A percentile compares a stretch with the other conserved stretches of the same genome.
Conservation (phyloP, 768 basidiomycete species). For the Kwoniella mangroviensis region DNA sequence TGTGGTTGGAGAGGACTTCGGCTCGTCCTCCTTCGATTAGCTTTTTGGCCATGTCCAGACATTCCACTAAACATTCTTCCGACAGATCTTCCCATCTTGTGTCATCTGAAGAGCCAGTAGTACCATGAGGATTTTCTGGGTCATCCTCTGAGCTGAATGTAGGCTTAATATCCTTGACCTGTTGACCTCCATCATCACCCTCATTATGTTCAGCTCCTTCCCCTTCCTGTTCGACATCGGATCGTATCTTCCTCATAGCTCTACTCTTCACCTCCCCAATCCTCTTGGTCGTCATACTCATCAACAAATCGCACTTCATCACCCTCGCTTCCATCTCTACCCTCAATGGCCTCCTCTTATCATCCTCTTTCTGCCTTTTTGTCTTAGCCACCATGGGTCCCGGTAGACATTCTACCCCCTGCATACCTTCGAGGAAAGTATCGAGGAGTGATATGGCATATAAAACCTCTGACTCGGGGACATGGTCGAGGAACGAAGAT, state of each 20-base stretch:
- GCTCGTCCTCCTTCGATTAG: conserved; percentile 16
- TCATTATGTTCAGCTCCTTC: neutral
- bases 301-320: conserved; percentile 33
- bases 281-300: conserved; percentile 35
- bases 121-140: neutral
- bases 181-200: neutral
- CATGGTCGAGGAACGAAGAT: neutral
- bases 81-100: conserved; percentile 38
- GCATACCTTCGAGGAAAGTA: neutral
- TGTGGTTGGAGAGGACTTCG: conserved; percentile 5
- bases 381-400: conserved; percentile 14
- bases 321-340: conserved; percentile 35
- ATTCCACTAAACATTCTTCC: conserved; percentile 24
- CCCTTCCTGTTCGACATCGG: neutral
- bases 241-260: conserved; percentile 3
- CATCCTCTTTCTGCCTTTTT: conserved; percentile 21
- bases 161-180: conserved; percentile 20
- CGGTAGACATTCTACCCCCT: neutral
- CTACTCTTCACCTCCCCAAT: conserved; percentile 35
- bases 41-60: conserved; percentile 11
- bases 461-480: neutral
- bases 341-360: conserved; percentile 21
- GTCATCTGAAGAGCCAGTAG: too few relatives aligned
- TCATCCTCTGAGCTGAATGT: neutral
- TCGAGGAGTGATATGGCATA: conserved; percentile 1